These are phyloP conservation scores for Penicillium olsonii DNA, from an alignment of 2,329 filamentous ascomycete genomes.

Conservation along the genomic window DNA sequence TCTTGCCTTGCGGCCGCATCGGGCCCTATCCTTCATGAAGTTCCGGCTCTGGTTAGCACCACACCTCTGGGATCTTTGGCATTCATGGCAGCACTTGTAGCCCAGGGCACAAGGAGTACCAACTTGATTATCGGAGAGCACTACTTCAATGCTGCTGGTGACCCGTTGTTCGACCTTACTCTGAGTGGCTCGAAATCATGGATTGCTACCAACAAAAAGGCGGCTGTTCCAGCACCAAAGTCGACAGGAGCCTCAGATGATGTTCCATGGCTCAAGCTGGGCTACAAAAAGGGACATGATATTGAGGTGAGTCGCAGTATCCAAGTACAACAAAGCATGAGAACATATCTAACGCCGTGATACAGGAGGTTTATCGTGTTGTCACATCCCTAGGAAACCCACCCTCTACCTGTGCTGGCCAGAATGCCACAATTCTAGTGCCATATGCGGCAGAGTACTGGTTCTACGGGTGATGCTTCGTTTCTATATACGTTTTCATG, in stretches of 20 bases:
- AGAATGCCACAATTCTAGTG: constrained; percentile 33
- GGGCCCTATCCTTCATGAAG: constrained; percentile 29
- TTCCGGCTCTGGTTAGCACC: constrained; percentile 23
- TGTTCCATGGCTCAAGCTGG: constrained; percentile 39
- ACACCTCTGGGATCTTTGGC: constrained; percentile 31
- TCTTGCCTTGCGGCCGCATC: constrained; percentile 39
- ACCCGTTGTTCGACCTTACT: constrained; percentile 37
- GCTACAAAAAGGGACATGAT: constrained; percentile 26
- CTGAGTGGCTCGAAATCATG: constrained; percentile 26
- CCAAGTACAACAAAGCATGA: too few species aligned
- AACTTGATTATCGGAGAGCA: constrained; percentile 39
- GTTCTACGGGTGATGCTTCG: constrained; percentile 39
- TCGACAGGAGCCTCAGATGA: constrained; percentile 17
- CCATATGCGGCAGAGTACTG: constrained; percentile 48
- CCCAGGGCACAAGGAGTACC: constrained; percentile 15
- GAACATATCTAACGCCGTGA: constrained; percentile 7
- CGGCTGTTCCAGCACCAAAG: constrained; percentile 28
- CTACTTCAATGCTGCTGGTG: constrained; percentile 31
- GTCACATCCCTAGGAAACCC: constrained; percentile 39
- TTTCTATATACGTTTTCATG: neutral
- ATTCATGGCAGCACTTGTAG: constrained; percentile 22
- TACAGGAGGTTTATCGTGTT: constrained; percentile 45
- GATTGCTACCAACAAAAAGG: constrained; percentile 28
- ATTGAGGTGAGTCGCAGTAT: constrained; percentile 37
- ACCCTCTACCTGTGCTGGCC: constrained; percentile 36